Evolutionary conservation across 495 filamentous ascomycete genomes (phyloP).

Genomic region (Sporormia fimetaria): DNA sequence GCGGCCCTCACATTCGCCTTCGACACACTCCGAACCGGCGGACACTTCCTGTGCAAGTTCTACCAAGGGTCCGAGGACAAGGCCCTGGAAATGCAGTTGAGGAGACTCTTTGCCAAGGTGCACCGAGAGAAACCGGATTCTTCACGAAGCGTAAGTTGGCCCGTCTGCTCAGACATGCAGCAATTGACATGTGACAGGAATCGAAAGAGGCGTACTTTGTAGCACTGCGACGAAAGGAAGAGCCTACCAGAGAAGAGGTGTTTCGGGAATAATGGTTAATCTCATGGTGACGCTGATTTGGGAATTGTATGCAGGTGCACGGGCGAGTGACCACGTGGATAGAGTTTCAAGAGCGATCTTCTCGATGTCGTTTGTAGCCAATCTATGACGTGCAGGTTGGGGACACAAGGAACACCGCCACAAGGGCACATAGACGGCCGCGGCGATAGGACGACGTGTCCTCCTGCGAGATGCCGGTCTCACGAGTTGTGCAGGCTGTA

Average conservation of each 20-base stretch:
- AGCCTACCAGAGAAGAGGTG: slow-evolving; percentile 34
- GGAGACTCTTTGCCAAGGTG: slow-evolving; percentile 63
- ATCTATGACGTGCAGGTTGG: too few relatives aligned
- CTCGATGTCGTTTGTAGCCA: too few relatives aligned
- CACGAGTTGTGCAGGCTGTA: too few relatives aligned
- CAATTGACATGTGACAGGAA: slow-evolving; percentile 47
- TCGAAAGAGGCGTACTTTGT: slow-evolving; percentile 85
- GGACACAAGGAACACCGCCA: too few relatives aligned
- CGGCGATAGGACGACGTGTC: too few relatives aligned
- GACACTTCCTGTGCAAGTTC: slow-evolving; percentile 94
- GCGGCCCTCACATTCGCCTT: slow-evolving; percentile 73
- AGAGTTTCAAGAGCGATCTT: too few relatives aligned
- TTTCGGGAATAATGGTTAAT: slow-evolving; percentile 23
- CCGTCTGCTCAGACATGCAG: not conserved
- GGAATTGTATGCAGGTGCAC: too few relatives aligned
- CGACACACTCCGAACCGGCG: slow-evolving; percentile 69
- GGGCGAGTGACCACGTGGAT: too few relatives aligned
- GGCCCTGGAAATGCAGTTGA: slow-evolving; percentile 58
- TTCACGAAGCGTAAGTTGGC: slow-evolving; percentile 60
- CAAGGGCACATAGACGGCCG: too few relatives aligned
- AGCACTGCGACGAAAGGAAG: slow-evolving; percentile 49
- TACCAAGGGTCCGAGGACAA: slow-evolving; percentile 85
- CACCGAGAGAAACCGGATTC: slow-evolving; percentile 79
- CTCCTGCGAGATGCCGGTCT: too few relatives aligned
- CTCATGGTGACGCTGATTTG: too few relatives aligned